Base-by-base conservation (phyloP, 192 early-diverging fungal species). In the Rhizoclosmatium globosum region DNA sequence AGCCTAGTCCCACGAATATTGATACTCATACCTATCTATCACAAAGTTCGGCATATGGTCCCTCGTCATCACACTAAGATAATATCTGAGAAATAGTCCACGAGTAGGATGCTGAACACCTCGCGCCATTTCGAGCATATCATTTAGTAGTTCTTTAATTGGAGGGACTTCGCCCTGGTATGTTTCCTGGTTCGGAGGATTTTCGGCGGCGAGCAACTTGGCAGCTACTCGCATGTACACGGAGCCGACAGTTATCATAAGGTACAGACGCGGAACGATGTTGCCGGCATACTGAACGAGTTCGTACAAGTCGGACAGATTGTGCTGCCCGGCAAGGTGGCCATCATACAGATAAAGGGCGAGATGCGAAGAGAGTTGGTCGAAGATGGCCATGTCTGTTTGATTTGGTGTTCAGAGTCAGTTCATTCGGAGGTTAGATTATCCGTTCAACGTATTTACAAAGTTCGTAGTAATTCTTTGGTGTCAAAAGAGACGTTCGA, bases 71-170 rank as follows among this genome's bases (percentile, higher is more conserved):
- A 92, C 93, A 62, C 92, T 90, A 31, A 99, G 88, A 76, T 98
- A 99, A 77, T 98, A 94, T 76, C 98, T 90, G 76, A 99, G 79
- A 83, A 99, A 99, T 71, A 99, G 86, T 4, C 98, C 98, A 50
- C 98, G 93, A n/a, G 94, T 98, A 3, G 98, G 96, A 79, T 99
- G 98, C 85, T 99, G 98, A 19, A 99, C 98, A 73, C 97, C 98
- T 41, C 94, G 89, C 6, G 93, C 86, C 98, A 99, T 99, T 80
- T 99, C 98, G 78, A 98, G 89, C 95, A 99, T 94, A 82, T 99
- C 98, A 77, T 93, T 88, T 94, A 99, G 95, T 68, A 99, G 91
- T 78, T 98, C 97, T 74, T 94, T 94, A 38, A 97, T 93, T 2
- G 97, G 97, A 3, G 97, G 88, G 2, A 89, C 91, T 6, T 19